Evolutionary conservation across 164 flowering plant genomes (phyloP), one percentile per base, ranked within the genome.

Genomic region (Hamamelis virginiana): DNA sequence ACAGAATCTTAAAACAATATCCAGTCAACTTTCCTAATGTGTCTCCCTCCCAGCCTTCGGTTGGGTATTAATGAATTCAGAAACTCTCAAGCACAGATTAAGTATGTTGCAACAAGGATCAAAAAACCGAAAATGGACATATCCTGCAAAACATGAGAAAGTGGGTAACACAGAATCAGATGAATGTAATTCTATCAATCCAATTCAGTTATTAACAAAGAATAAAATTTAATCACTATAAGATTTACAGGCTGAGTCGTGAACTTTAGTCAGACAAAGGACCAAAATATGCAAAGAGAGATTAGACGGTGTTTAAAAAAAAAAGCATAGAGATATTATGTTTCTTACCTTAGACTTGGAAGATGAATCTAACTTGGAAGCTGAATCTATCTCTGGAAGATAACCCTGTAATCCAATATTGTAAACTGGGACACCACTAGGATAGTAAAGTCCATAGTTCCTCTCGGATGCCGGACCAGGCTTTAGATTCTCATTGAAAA

Each of bases 381-480:
- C 79, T 5, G 87, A 80, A 48, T 68, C 68, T 16, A 75, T 46
- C 26, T 59, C 75, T 3, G 93, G 91, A 70, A 88, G 87, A 80
- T 69, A 55, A 46, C 87, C 86, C 25, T 77, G 87, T 41, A 89
- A 66, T 6, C 97, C 98, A 56, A 91, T 75, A 62, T 86, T 67
- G 66, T 95, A 92, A 64, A 90, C 99, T 0, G 96, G 90, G 1
- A 63, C 78, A 1, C 91, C 90, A 76, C 89, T 80, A 6, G 99
- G 99, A 70, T 92, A 90, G 60, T 73, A 90, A 26, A 95, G 78
- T 0, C 98, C 99, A 60, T 91, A 95, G 69, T 95, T 95, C 81
- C 97, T 84, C 83, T 95, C 97, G 12, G 99, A 95, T 16, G 84
- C 60, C 4, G 97, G 92, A 41, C 99, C 99, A 4, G 93, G 90